Percentiles rank a stretch among this genome's conserved stretches.
Conservation (phyloP, 441 rosid genomes). For the Euphorbia schlechtendalii region DNA sequence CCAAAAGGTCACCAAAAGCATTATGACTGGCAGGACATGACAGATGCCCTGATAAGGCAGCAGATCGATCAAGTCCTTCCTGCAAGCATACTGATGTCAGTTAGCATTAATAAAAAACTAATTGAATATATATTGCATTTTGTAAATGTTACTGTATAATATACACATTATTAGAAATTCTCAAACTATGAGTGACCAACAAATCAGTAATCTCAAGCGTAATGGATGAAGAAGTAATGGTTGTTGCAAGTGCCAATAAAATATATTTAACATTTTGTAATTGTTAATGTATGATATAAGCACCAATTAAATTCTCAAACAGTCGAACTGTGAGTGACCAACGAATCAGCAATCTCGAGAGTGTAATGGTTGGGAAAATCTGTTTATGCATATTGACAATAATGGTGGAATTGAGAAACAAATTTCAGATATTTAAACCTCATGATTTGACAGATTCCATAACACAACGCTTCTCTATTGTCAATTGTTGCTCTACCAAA, state of each 20-base stretch:
- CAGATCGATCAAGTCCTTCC: conserved; percentile 72
- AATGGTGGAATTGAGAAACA: background rate
- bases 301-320: background rate
- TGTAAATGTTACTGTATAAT: background rate
- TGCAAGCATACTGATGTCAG: conserved; percentile 27
- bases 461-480: background rate
- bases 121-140: background rate
- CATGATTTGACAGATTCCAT: background rate
- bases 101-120: background rate
- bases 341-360: background rate
- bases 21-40: conserved; percentile 70
- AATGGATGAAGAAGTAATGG: background rate
- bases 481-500: background rate
- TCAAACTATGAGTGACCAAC: background rate
- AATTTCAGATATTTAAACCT: background rate
- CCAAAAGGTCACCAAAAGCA: conserved; percentile 54
- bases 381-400: background rate
- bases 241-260: background rate
- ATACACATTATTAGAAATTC: background rate
- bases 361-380: background rate
- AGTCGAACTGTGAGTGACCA: background rate
- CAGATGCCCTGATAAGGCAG: conserved; percentile 46
- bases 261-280: background rate
- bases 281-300: background rate
- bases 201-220: background rate